Evolutionary conservation across 441 rosid genomes (phyloP), one percentile per base, ranked within the genome.

Genomic region (Bruguiera hainesii): DNA sequence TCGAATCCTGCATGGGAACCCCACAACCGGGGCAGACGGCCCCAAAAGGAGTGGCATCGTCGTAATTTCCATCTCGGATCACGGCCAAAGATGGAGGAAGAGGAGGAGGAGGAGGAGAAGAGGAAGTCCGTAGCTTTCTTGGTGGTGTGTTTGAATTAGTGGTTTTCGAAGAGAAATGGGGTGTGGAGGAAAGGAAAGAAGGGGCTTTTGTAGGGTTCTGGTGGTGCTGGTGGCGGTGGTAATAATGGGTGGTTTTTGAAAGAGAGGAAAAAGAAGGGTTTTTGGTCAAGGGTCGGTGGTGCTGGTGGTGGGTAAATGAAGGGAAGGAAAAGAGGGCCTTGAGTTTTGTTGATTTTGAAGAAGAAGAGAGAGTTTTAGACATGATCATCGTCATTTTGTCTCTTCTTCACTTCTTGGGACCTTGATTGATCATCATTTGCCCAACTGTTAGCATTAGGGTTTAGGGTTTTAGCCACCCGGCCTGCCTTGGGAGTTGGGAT

Each of bases 21-120:
- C 98, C 98, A 65, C 98, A 94, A 30, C 97, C 98, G 6, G 93
- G 93, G 73, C 98, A 94, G 65, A 94, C 86, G 18, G 86, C 63
- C 67, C 75, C 65, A 51, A 60, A 39, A 23, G 89, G 78, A 65
- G 87, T 79, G 64, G 83, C 78, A 46, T 81, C 91, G 11, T 85
- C 84, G 74, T 79, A 88, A 66, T 91, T 94, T 1, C 98, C 97
- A 69, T 94, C 98, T 20, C 98, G 84, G 67, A 76, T 79, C 50
- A 88, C 70, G 63, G 78, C 56, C 15, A 76, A 74, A 42, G 76
- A 63, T 31, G 76, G 31, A 25, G 73, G 65, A 29, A 37, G 39
- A 7, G 15, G 4, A 21, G 28, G 1, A 10, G 28, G 1, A 10
- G 28, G 10, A 55, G 29, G 28, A 55, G 58, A 9, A 53, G 2